Base-by-base conservation (phyloP, 169 alveolate genomes). In the Besnoitia besnoiti region DNA sequence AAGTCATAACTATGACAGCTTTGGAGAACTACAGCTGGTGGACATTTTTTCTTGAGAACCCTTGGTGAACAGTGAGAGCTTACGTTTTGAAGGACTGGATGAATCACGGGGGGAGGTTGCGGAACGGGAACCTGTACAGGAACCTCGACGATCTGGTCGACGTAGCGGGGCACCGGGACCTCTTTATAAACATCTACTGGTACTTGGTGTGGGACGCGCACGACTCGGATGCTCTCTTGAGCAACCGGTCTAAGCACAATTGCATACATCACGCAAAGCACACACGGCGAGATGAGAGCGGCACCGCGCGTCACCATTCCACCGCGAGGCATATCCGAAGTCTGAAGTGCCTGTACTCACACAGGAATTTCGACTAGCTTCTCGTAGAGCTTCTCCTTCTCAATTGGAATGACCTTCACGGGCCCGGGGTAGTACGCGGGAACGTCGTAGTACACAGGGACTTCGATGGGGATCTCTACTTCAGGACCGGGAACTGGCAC, bases 391-490 rank as follows among this genome's bases (percentile, higher is more conserved):
- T 50, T 46, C 59, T 84, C 90, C 39, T 49, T 10, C 44, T 84
- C 90, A 27, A 84, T 76, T 0, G 90, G 90, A n/a, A 84, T 50
- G 59, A 84, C 90, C 35, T 76, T 44, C 37, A 40, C 76, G 10
- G 73, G 67, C 37, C 12, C 90, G 44, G 90, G 90, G 59, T 84
- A 84, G 59, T 84, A 84, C 75, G 46, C 73, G 19, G 90, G 90
- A 40, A 84, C 90, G 35, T 84, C 90, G 49, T 84, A 84, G 76
- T 84, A 84, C 27, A 84, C 90, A 84, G 90, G 90, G n/a, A 84
- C 90, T 37, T 84, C 90, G 37, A 84, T 49, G 37, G 90, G 90
- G 33, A 84, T 46, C 27, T 50, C 75, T 16, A 84, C 75, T 27
- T 44, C 73, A 49, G 90, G 90, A 4, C 77, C 44, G 19, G 50